Evolutionary conservation across 306 rosid species (phyloP), one percentile per base, ranked within the genome.

Genomic region (Heteromeles arbutifolia): DNA sequence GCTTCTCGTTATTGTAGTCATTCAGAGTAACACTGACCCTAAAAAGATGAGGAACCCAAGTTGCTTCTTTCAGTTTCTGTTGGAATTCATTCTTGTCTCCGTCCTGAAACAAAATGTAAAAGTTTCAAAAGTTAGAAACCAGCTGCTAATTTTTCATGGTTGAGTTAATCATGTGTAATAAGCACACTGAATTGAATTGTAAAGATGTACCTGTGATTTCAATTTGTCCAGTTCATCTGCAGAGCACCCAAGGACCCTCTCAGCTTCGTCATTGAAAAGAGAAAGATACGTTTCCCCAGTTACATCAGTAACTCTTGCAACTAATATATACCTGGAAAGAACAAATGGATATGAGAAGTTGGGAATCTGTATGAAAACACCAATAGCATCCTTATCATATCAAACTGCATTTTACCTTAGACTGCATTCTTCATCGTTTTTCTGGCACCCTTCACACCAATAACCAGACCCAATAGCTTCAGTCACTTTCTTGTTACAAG

Each of bases 391-490:
- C 12, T 13, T 43, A 9, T 29, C 6, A 63, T 69, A 62, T 62
- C 26, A 11, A 57, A 44, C 24, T 26, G 26, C 24, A 6, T 56
- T 62, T 67, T 82, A 89, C 98, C 93, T 88, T 87, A 92, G 73
- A 70, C 73, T 86, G 87, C 96, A 85, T 14, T 89, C 91, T 29
- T 85, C 96, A 58, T 85, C 88, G 17, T 77, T 89, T 87, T 88
- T 90, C 91, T 92, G 98, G 85, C 98, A 95, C 52, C 85, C 87
- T 75, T 95, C 99, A 4, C 99, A 95, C 98, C 98, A 92, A 56
- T 82, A 92, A 54, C 92, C 97, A 77, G 87, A 78, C 8, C 89
- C 96, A 67, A 89, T 67, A 62, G 90, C 84, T 28, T 92, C 97
- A 26, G 92, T 90, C 37, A 92, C 97, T 69, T 95, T 95, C 86